Percentiles rank a stretch among this genome's conserved stretches.
Evolutionary conservation across 441 rosid genomes (phyloP).

Genomic region (Bocquillonia castaneifolia): DNA sequence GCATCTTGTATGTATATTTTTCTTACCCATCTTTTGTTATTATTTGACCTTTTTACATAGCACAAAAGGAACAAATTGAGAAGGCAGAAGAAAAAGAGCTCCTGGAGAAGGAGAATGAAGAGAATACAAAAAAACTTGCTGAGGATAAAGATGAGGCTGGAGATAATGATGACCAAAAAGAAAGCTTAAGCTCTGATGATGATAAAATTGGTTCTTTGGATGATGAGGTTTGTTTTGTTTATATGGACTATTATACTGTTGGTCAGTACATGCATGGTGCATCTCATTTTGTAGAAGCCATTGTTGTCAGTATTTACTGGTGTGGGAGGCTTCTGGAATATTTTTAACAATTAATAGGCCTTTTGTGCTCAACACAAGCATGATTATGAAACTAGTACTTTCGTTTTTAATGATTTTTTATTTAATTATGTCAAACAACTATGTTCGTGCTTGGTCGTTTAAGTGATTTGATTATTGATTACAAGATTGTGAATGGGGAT

Average conservation of each 20-base stretch:
- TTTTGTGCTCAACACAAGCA: background rate
- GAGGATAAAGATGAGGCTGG: constrained; percentile 40
- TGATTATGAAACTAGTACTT: background rate
- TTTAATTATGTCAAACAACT: background rate
- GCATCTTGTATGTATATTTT: no score
- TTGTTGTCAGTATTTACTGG: background rate
- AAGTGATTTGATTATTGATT: background rate
- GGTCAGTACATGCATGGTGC: background rate
- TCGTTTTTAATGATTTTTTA: background rate
- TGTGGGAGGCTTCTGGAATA: background rate
- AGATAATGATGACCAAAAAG: constrained; percentile 12
- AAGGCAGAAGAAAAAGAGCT: constrained; percentile 77
- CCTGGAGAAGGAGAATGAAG: constrained; percentile 71
- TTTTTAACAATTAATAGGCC: background rate
- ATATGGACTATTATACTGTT: background rate
- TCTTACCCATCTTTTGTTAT: background rate
- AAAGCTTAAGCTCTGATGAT: background rate
- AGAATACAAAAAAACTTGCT: constrained; percentile 55
- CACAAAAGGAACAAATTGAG: constrained; percentile 77
- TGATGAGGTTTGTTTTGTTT: constrained; percentile 11
- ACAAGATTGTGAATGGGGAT: background rate
- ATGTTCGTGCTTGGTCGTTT: no score
- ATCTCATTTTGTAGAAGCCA: background rate
- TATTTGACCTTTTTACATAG: constrained; percentile 29
- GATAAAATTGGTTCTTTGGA: background rate